Evolutionary conservation across 495 filamentous ascomycete genomes (phyloP), one percentile per base, ranked within the genome.

Genomic region (Penicillium herquei): DNA sequence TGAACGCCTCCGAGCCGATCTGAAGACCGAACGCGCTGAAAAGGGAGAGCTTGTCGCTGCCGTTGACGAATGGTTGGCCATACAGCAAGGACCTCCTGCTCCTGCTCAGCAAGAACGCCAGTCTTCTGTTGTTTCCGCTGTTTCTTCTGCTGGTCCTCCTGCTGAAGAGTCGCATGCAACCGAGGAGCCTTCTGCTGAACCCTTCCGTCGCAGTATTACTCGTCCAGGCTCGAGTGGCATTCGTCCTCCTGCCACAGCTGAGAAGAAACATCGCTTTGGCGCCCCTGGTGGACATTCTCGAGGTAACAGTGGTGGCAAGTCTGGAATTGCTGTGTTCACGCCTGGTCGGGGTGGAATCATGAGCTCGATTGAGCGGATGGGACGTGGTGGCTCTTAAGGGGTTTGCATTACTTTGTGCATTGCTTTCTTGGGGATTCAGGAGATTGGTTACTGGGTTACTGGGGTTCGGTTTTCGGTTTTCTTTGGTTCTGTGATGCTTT

Each of bases 21-120:
- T 82, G 14, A 85, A 94, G 65, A 76, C 81, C 32, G 95, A 97
- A 71, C 81, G 93, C 3, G 80, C 88, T 17, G 94, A 98, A 73
- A 98, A 96, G 71, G 91, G 91, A 35, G 92, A 96, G 61, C 78
- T 98, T 42, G 92, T 98, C n/a, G 82, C 84, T 44, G 86, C 91
- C 0, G 92, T 94, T 1, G 94, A 98, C 64, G 92, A 97, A 83
- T 98, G 86, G 88, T 85, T 86, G 61, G 70, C 75, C 16, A 77
- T 84, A 52, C 78, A 81, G 56, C 74, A 76, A 39, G 60, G 54
- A 35, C 70, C 70, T 50, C 56, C 63, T 16, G 43, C 46, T 17
- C 45, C 52, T 10, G 34, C 40, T 41, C 65, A 49, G 46, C 58
- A 49, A 32, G 57, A 56, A 26, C 5, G 63, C 13, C 54, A 63